A percentile compares a stretch with the other conserved stretches of the same genome.
Conservation (phyloP, 2,329 filamentous ascomycete species). For the Phoma sp. region DNA sequence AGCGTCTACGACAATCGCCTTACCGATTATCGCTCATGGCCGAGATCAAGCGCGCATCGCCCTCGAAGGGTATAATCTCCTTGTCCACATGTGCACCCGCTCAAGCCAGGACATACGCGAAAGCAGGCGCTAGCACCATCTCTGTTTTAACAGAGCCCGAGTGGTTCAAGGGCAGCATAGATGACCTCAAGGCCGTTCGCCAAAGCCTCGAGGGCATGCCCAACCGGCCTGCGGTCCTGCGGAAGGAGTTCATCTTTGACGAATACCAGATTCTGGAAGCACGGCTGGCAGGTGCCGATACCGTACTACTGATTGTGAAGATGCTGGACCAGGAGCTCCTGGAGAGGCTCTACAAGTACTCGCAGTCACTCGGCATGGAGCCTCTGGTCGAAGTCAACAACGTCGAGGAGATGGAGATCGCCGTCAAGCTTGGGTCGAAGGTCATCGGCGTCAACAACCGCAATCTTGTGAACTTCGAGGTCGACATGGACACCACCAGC, state of each 20-base stretch:
- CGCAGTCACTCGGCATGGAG: conserved; percentile 91
- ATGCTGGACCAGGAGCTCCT: conserved; percentile 84
- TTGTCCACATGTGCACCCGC: conserved; percentile 84
- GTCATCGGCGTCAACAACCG: conserved; percentile 98
- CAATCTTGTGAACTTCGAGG: conserved; percentile 94
- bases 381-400: conserved; percentile 97
- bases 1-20: conserved; percentile 78
- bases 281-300: conserved; percentile 89
- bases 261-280: conserved; percentile 98
- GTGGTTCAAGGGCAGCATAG: conserved; percentile 98
- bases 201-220: conserved; percentile 90
- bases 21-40: conserved; percentile 94
- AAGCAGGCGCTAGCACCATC: conserved; percentile 94
- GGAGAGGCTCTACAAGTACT: conserved; percentile 84
- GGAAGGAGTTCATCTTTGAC: conserved; percentile 98
- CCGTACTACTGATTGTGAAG: conserved; percentile 94
- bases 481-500: conserved; percentile 90
- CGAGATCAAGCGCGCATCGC: conserved; percentile 95
- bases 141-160: conserved; percentile 98
- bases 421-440: conserved; percentile 83
- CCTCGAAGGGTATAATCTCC: conserved; percentile 94
- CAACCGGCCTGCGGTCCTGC: conserved; percentile 86
- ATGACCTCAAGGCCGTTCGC: conserved; percentile 86
- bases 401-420: conserved; percentile 87
- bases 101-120: conserved; percentile 89